A percentile compares a stretch with the other conserved stretches of the same genome.
These are phyloP conservation scores for Pelargonium nanum DNA, from an alignment of 345 rosid genomes.

Conservation along the genomic window DNA sequence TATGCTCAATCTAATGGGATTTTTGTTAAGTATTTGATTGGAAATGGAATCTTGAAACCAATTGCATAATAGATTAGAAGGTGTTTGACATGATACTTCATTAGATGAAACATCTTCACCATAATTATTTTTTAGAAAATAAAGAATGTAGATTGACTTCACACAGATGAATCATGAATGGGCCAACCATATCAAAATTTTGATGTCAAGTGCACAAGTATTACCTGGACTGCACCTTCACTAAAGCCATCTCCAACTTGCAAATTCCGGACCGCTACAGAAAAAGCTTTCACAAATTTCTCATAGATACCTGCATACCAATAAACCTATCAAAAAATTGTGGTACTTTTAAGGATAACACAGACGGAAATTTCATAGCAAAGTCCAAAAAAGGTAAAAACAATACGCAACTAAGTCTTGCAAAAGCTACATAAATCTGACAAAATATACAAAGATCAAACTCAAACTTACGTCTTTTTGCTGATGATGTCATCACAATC, in stretches of 20 bases:
- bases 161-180: neutral
- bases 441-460: too few species aligned
- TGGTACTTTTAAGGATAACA: neutral
- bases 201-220: neutral
- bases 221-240: constrained; percentile 69
- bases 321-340: neutral
- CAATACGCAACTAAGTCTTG: neutral
- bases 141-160: neutral
- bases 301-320: constrained; percentile 72
- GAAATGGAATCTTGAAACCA: constrained; percentile 1
- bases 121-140: too few species aligned
- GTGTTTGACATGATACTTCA: constrained; percentile 1
- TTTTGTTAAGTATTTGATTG: neutral
- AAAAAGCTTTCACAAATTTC: constrained; percentile 71
- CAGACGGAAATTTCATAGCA: neutral
- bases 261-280: constrained; percentile 72
- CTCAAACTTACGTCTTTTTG: too few species aligned
- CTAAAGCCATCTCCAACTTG: constrained; percentile 94
- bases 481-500: too few species aligned
- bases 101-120: neutral
- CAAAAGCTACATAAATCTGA: too few species aligned
- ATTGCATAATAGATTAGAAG: constrained; percentile 1
- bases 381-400: neutral
- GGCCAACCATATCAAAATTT: constrained; percentile 1
- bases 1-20: constrained; percentile 4